Percentiles rank a stretch among this genome's conserved stretches.
These are phyloP conservation scores for Ceriops tagal DNA, from an alignment of 345 rosid genomes.

Conservation along the genomic window DNA sequence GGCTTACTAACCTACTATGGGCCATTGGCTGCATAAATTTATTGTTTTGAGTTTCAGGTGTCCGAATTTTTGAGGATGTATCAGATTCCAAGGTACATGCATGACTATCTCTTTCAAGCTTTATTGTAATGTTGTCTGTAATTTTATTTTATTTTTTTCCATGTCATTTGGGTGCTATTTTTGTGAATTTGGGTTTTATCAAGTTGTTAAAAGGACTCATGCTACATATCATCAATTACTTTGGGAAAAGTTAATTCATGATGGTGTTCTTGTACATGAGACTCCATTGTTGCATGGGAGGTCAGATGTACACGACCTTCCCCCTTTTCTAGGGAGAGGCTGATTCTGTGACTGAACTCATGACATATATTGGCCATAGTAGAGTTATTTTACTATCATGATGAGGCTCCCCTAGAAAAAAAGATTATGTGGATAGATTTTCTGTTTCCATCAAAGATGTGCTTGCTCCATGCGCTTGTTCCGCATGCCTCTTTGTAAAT, in stretches of 20 bases:
- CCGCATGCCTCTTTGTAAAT: too few species aligned
- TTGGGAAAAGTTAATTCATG: too few species aligned
- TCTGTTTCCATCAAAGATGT: too few species aligned
- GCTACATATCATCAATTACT: too few species aligned
- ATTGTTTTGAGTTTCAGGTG: constrained; percentile 53
- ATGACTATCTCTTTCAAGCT: neutral
- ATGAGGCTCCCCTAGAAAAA: neutral
- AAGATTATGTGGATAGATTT: too few species aligned
- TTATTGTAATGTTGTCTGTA: neutral
- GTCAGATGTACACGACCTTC: too few species aligned
- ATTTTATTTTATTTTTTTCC: neutral
- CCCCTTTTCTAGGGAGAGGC: neutral
- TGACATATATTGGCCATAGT: neutral
- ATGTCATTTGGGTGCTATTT: neutral
- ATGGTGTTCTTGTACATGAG: too few species aligned
- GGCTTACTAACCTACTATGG: neutral
- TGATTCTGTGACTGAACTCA: neutral
- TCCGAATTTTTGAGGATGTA: constrained; percentile 89
- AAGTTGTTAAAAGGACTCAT: neutral
- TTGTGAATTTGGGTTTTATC: neutral
- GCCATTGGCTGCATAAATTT: neutral
- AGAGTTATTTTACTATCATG: neutral
- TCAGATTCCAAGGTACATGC: constrained; percentile 68
- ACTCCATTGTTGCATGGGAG: too few species aligned
- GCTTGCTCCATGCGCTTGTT: too few species aligned